Percentiles rank a stretch among this genome's conserved stretches.
Conservation (phyloP, 2,329 filamentous ascomycete species). For the Xylaria sp. region DNA sequence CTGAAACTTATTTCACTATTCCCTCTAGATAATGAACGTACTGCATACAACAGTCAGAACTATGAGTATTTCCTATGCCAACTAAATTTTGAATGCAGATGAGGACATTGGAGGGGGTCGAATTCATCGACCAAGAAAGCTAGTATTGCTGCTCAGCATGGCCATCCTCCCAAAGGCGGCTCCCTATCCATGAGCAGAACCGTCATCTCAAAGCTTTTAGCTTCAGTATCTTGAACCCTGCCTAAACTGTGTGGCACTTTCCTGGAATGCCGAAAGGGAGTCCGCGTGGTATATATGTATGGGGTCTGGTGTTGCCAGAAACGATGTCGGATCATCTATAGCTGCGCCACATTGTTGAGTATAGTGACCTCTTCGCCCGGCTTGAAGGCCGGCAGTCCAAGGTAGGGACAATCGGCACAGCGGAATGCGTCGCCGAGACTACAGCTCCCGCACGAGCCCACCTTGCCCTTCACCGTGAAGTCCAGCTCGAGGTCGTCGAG, state of each 20-base stretch:
- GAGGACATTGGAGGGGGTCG: neutral
- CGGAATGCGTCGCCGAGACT: constrained; percentile 90
- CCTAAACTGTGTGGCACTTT: neutral
- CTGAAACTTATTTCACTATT: neutral
- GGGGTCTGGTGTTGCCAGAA: neutral
- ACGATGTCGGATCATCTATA: constrained; percentile 59
- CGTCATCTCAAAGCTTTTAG: neutral
- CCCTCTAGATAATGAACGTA: constrained; percentile 4
- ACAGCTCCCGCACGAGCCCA: constrained; percentile 90
- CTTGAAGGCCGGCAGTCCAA: constrained; percentile 86
- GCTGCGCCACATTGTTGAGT: constrained; percentile 85
- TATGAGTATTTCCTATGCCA: neutral
- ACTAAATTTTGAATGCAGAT: constrained; percentile 1
- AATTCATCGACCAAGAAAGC: neutral
- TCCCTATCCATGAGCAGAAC: neutral
- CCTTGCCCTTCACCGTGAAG: constrained; percentile 97
- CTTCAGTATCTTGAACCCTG: neutral
- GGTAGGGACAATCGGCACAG: constrained; percentile 67
- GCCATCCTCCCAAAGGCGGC: neutral
- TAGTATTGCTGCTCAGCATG: neutral
- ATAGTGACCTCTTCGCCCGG: constrained; percentile 93
- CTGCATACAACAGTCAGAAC: constrained; percentile 5
- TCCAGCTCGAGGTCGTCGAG: constrained; percentile 80
- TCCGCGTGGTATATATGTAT: neutral
- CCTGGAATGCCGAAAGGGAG: neutral